A percentile compares a stretch with the other conserved stretches of the same genome.
phyloP scores from a whole-genome alignment of 805 yeast species.

The Candida suzukii region DNA sequence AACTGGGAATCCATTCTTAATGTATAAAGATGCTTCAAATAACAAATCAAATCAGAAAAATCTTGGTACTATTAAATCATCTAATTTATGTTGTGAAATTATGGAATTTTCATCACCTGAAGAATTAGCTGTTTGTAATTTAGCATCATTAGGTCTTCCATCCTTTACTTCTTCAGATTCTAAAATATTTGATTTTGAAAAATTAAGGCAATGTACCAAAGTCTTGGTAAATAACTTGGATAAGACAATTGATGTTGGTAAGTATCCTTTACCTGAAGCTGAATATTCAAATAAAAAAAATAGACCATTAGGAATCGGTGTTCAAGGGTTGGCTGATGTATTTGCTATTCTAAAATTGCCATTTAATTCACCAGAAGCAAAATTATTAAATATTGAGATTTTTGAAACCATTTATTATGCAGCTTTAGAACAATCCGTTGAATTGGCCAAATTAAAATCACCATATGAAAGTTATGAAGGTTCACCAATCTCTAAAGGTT shows the following conservation, averaged over 20 bases:
- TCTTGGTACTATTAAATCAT: conserved; percentile 85
- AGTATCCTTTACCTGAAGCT: conserved; percentile 79
- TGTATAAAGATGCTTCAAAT: conserved; percentile 91
- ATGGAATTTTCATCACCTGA: conserved; percentile 88
- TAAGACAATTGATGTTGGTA: conserved; percentile 75
- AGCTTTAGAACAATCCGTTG: conserved; percentile 80
- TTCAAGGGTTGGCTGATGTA: conserved; percentile 93
- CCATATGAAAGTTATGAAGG: conserved; percentile 65
- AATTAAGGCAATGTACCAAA: conserved; percentile 70
- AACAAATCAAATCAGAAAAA: conserved; percentile 84
- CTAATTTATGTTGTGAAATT: conserved; percentile 91
- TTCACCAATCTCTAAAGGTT: conserved; percentile 86
- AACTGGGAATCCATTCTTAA: conserved; percentile 93
- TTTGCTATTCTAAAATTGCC: conserved; percentile 77
- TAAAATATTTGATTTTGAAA: conserved; percentile 55
- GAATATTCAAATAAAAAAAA: conserved; percentile 68
- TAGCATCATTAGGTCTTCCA: conserved; percentile 88
- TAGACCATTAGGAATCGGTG: conserved; percentile 95
- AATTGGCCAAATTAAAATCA: conserved; percentile 67
- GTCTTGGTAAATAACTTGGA: conserved; percentile 75
- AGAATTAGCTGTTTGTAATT: conserved; percentile 92
- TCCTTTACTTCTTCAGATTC: conserved; percentile 47
- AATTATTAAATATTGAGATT: conserved; percentile 68
- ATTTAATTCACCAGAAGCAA: conserved; percentile 79
- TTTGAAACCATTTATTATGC: conserved; percentile 96